These are phyloP conservation scores for Sporopachydermia quercuum DNA, from an alignment of 805 yeast genomes.

Conservation along the genomic window DNA sequence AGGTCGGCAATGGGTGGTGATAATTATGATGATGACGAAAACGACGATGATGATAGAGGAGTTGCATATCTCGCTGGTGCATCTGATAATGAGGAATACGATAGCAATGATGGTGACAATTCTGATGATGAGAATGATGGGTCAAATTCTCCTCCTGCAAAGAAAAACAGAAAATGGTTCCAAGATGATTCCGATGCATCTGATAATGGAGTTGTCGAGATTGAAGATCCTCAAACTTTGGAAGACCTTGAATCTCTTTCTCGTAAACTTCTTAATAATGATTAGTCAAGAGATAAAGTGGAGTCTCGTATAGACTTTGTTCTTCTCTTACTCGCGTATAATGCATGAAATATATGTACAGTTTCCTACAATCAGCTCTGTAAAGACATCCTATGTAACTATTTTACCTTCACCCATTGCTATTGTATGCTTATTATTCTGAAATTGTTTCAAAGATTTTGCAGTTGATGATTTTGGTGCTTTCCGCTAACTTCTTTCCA, in stretches of 20 bases:
- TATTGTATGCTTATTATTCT: too few relatives aligned
- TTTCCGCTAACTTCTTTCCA: too few relatives aligned
- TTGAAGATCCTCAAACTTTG: slow-evolving; percentile 78
- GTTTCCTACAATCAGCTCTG: too few relatives aligned
- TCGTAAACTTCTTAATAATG: slow-evolving; percentile 22
- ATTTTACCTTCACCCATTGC: too few relatives aligned
- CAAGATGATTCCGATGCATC: slow-evolving; percentile 21
- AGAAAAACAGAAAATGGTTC: slow-evolving; percentile 24
- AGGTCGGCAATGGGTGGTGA: slow-evolving; percentile 30
- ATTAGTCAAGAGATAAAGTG: too few relatives aligned
- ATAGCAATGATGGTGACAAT: slow-evolving; percentile 10
- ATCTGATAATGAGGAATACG: slow-evolving; percentile 11
- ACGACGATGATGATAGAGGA: slow-evolving; percentile 19
- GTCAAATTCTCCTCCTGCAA: slow-evolving; percentile 19
- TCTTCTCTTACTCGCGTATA: too few relatives aligned
- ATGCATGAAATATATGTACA: too few relatives aligned
- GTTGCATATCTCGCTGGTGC: slow-evolving; percentile 16
- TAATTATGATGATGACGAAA: slow-evolving; percentile 18
- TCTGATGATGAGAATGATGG: slow-evolving; percentile 13
- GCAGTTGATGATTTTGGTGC: too few relatives aligned
- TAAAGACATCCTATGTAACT: too few relatives aligned
- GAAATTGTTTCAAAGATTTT: too few relatives aligned
- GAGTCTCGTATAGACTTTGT: too few relatives aligned
- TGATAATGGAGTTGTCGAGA: slow-evolving; percentile 38
- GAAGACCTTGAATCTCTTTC: slow-evolving; percentile 91